These are phyloP conservation scores for Pseudogymnoascus sp. DNA, from an alignment of 2,329 filamentous ascomycete genomes.

Conservation along the genomic window DNA sequence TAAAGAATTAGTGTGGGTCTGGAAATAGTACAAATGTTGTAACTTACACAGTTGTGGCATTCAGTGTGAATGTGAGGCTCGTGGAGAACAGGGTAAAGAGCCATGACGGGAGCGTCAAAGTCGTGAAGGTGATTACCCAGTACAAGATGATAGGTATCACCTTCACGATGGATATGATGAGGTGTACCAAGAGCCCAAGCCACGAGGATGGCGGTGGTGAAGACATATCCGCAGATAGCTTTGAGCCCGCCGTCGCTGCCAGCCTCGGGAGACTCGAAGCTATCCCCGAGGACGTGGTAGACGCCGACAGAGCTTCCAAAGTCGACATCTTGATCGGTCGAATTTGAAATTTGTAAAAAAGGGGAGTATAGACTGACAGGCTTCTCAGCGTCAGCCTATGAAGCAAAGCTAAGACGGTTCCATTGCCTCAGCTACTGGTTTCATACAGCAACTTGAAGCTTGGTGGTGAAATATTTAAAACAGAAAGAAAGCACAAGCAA, in stretches of 20 bases:
- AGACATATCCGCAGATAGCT: conserved; percentile 3
- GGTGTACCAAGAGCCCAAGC: conserved; percentile 47
- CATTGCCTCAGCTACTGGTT: conserved; percentile 6
- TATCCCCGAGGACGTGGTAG: neutral
- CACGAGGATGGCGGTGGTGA: conserved; percentile 32
- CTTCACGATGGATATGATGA: conserved; percentile 47
- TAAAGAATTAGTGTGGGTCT: conserved; percentile 14
- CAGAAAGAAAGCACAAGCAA: conserved; percentile 4
- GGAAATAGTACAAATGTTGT: neutral
- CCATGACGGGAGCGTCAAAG: conserved; percentile 81
- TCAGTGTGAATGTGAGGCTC: conserved; percentile 96
- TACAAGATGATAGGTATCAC: conserved; percentile 54
- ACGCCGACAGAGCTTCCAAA: conserved; percentile 3
- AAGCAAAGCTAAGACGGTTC: conserved; percentile 7
- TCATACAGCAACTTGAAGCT: conserved; percentile 6
- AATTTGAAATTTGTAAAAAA: neutral
- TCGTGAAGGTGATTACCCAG: conserved; percentile 75
- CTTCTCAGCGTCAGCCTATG: conserved; percentile 5
- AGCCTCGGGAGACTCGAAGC: neutral
- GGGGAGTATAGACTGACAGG: neutral
- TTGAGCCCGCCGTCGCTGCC: neutral
- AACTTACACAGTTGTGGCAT: conserved; percentile 83
- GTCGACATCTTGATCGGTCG: neutral
- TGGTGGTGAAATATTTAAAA: conserved; percentile 4
- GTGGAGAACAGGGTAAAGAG: conserved; percentile 86